A percentile compares a stretch with the other conserved stretches of the same genome.
Evolutionary conservation across 2,329 filamentous ascomycete genomes (phyloP).

Genomic region (Fusarium sp.): DNA sequence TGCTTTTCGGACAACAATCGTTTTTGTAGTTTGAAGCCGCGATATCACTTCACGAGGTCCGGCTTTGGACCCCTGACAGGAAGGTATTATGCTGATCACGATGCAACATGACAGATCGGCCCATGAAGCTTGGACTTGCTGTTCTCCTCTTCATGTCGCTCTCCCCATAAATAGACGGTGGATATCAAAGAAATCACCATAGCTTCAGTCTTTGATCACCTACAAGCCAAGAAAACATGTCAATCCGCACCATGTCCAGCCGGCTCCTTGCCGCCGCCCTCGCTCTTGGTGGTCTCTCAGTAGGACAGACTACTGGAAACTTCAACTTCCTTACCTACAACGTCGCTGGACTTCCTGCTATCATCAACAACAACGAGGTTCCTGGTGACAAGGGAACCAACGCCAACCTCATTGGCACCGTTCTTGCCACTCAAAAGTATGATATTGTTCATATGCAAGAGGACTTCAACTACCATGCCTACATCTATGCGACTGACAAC

Average conservation of each 20-base stretch:
- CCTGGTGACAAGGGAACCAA: conserved; percentile 69
- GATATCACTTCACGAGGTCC: not conserved
- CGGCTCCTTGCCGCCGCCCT: conserved; percentile 17
- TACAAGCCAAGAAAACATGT: not conserved
- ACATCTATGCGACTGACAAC: conserved; percentile 68
- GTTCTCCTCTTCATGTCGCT: not conserved
- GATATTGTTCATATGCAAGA: conserved; percentile 74
- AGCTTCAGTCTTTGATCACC: not conserved
- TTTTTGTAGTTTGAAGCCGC: not conserved
- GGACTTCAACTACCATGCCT: conserved; percentile 75
- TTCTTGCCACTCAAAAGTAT: conserved; percentile 66
- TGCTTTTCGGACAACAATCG: conserved; percentile 3
- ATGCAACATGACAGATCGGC: conserved; percentile 2
- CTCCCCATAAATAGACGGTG: not conserved
- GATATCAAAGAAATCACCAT: not conserved
- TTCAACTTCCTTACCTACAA: conserved; percentile 67
- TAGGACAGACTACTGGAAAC: conserved; percentile 43
- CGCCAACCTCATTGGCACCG: conserved; percentile 64
- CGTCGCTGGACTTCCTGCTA: conserved; percentile 67
- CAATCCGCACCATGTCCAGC: not conserved
- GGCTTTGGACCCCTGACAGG: conserved; percentile 11
- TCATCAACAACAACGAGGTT: conserved; percentile 69
- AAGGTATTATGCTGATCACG: conserved; percentile 15
- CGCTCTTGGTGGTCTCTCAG: not conserved
- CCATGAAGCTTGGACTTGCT: not conserved